phyloP scores from a whole-genome alignment of 306 rosid genomes.

The Glycine soja region DNA sequence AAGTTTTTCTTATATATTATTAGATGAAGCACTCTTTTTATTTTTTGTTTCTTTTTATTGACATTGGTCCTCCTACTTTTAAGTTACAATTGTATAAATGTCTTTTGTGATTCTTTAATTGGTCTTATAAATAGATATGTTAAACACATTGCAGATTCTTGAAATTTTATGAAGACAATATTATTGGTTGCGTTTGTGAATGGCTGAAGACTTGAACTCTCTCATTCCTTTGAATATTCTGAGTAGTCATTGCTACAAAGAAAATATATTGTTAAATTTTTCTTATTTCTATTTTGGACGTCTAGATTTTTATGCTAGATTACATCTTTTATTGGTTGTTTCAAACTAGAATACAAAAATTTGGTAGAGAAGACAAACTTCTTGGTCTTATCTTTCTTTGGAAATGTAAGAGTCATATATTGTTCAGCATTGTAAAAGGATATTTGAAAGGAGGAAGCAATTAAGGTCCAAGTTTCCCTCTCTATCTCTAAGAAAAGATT shows the following conservation, averaged over 20 bases:
- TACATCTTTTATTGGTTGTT: slow-evolving; percentile 1
- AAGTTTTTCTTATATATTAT: slow-evolving; percentile 14
- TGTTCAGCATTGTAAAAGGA: slow-evolving; percentile 13
- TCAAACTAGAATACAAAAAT: not conserved
- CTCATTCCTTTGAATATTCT: slow-evolving; percentile 29
- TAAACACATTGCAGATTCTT: slow-evolving; percentile 72
- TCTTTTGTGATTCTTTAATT: slow-evolving; percentile 26
- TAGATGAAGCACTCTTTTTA: not conserved
- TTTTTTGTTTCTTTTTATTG: not conserved
- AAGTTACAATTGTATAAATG: not conserved
- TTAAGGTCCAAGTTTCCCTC: not conserved
- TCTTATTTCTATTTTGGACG: not conserved
- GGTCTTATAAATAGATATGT: slow-evolving; percentile 40
- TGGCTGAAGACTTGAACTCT: slow-evolving; percentile 41
- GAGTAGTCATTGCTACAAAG: slow-evolving; percentile 25
- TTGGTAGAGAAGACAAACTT: slow-evolving; percentile 21
- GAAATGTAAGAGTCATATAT: slow-evolving; percentile 9
- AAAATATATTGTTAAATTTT: not conserved
- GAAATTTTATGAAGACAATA: slow-evolving; percentile 70
- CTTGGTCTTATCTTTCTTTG: not conserved
- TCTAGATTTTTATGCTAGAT: slow-evolving; percentile 19
- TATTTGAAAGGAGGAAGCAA: not conserved
- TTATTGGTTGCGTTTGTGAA: slow-evolving; percentile 35
- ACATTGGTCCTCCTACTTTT: not conserved
- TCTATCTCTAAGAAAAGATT: no score